These are phyloP conservation scores for Chaetomium fimeti DNA, from an alignment of 495 filamentous ascomycete species.

Conservation along the genomic window DNA sequence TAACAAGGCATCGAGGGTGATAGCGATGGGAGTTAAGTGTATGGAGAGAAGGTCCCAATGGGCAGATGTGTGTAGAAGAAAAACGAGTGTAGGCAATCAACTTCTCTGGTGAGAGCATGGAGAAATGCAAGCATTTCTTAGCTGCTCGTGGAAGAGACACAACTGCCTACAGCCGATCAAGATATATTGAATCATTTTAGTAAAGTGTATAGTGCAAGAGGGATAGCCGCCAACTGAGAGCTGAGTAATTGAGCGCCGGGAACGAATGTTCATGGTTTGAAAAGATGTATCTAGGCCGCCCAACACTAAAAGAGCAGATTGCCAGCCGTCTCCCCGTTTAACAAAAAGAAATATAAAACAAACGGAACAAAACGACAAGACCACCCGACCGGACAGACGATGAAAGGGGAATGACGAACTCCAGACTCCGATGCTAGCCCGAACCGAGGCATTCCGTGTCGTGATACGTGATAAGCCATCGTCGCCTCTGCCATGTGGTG, in stretches of 20 bases:
- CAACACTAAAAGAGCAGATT: constrained; percentile 1
- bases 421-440: constrained; percentile 36
- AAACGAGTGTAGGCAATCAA: too few relatives aligned
- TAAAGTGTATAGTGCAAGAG: too few relatives aligned
- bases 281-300: constrained; percentile 1
- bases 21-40: too few relatives aligned
- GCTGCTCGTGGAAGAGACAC: not conserved
- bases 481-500: constrained; percentile 19
- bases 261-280: not conserved
- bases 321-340: not conserved
- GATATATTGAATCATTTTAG: too few relatives aligned
- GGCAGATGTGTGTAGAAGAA: too few relatives aligned
- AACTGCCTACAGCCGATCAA: too few relatives aligned
- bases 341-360: not conserved
- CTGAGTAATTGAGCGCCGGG: not conserved
- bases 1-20: too few relatives aligned
- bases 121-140: too few relatives aligned
- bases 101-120: too few relatives aligned
- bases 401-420: constrained; percentile 17
- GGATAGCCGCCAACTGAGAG: too few relatives aligned
- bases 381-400: constrained; percentile 14
- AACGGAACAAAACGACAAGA: constrained; percentile 13
- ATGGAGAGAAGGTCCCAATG: too few relatives aligned
- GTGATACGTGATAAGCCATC: constrained; percentile 23
- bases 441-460: constrained; percentile 19